These are phyloP conservation scores for Magnolia sinica DNA, from an alignment of 164 flowering plant species.

Conservation along the genomic window DNA sequence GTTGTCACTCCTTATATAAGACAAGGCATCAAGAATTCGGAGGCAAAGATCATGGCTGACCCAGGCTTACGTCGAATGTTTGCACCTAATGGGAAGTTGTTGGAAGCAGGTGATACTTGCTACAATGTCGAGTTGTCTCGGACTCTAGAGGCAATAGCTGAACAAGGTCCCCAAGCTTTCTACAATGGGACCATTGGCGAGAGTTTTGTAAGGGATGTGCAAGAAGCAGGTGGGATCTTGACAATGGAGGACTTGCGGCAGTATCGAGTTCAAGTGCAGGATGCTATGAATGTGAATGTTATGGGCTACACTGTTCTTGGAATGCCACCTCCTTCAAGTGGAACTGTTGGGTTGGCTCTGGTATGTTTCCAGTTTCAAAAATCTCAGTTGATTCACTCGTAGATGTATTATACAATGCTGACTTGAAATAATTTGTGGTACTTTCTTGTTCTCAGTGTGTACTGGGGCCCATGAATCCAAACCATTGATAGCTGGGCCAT, in stretches of 20 bases:
- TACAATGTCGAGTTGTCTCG: conserved; percentile 63
- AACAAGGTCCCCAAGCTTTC: conserved; percentile 73
- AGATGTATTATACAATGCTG: not conserved
- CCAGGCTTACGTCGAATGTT: conserved; percentile 62
- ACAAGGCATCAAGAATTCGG: conserved; percentile 5
- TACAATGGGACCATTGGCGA: conserved; percentile 75
- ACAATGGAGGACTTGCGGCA: conserved; percentile 84
- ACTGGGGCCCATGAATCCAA: too few species aligned
- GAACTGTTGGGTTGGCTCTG: conserved; percentile 76
- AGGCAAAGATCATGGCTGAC: conserved; percentile 42
- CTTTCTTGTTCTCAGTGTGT: too few species aligned
- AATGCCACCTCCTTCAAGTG: conserved; percentile 99
- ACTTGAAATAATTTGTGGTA: too few species aligned
- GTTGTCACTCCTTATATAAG: conserved; percentile 52
- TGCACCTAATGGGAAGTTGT: conserved; percentile 69
- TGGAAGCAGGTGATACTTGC: conserved; percentile 69
- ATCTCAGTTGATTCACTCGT: not conserved
- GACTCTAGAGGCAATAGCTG: conserved; percentile 61
- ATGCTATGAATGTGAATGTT: conserved; percentile 55
- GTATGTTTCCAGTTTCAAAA: conserved; percentile 21
- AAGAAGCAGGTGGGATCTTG: conserved; percentile 77
- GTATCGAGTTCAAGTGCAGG: conserved; percentile 56
- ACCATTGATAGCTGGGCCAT: too few species aligned
- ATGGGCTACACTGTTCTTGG: conserved; percentile 78
- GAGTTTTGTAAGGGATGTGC: conserved; percentile 70